Evolutionary conservation across 2,329 filamentous ascomycete species (phyloP).

Genomic region (Fusarium phyllophilum): DNA sequence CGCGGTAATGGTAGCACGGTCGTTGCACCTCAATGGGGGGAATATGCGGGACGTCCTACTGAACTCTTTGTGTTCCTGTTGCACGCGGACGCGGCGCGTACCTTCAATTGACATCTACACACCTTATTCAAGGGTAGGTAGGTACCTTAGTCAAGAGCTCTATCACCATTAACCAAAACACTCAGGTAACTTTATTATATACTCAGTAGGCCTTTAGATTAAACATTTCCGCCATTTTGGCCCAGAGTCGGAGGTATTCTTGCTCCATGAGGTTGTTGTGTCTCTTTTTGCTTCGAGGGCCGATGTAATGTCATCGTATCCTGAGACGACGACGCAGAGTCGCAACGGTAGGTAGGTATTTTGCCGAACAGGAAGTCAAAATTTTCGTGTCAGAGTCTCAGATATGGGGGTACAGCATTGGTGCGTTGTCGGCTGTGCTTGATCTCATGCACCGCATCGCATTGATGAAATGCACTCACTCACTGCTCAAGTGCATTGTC

Average conservation of each 20-base stretch:
- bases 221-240: not conserved
- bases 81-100: conserved; percentile 34
- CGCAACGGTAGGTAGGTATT: not conserved
- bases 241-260: not conserved
- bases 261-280: not conserved
- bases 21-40: conserved; percentile 33
- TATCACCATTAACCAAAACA: not conserved
- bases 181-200: not conserved
- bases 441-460: conserved; percentile 26
- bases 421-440: conserved; percentile 31
- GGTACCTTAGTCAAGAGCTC: not conserved
- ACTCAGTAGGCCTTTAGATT: not conserved
- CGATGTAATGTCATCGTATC: conserved; percentile 8
- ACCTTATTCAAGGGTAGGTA: not conserved
- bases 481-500: conserved; percentile 1
- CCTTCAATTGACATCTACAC: conserved; percentile 22
- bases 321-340: not conserved
- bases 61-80: conserved; percentile 17
- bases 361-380: not conserved
- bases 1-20: conserved; percentile 20
- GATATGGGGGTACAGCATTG: conserved; percentile 3
- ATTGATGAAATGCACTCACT: conserved; percentile 6
- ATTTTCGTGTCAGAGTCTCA: conserved; percentile 13
- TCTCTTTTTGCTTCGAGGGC: not conserved
- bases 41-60: conserved; percentile 33